Evolutionary conservation across 768 basidiomycete species (phyloP), one percentile per base, ranked within the genome.

Genomic region (Auricularia sp.): DNA sequence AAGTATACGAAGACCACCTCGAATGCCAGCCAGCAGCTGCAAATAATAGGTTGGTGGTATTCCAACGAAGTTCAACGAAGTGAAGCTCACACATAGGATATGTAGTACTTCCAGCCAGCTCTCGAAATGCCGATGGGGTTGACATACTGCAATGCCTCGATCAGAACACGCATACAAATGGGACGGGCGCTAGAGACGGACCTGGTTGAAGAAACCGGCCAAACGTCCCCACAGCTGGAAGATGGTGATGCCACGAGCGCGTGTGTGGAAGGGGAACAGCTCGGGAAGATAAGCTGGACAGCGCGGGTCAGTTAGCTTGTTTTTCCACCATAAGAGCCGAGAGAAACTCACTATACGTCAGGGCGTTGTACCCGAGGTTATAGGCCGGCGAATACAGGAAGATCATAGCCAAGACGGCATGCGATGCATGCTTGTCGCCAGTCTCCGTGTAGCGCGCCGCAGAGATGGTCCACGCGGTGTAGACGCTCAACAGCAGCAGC

Each of bases 171-270:
- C 80, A 35, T 74, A 75, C 65, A 85, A 81, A n/a, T 83, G 83
- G 67, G 84, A n/a, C n/a, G n/a, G n/a, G n/a, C 84, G 6, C 84
- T 84, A 71, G 85, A 85, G 63, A 85, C 83, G 71, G 84, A 86
- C 68, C 84, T 83, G 70, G 87, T 39, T 87, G 78, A 86, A 83
- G 75, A 83, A 84, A 5, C 80, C 76, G 6, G 83, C 83, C 35
- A 77, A 72, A 12, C 84, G 81, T 56, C 79, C 75, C 71, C 81
- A 83, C 77, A 79, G 83, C 67, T 87, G 84, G 76, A 83, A 86
- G 16, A 87, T 69, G 3, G 84, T 74, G 62, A 87, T 80, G 44
- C 86, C 86, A 71, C 80, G 82, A 1, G 86, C 80, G 64, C 86
- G 83, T 35, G 79, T 79, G 66, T 84, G 81, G 75, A 78, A 87